Conservation (phyloP, 2,329 filamentous ascomycete species). For the Fusarium tricinctum region DNA sequence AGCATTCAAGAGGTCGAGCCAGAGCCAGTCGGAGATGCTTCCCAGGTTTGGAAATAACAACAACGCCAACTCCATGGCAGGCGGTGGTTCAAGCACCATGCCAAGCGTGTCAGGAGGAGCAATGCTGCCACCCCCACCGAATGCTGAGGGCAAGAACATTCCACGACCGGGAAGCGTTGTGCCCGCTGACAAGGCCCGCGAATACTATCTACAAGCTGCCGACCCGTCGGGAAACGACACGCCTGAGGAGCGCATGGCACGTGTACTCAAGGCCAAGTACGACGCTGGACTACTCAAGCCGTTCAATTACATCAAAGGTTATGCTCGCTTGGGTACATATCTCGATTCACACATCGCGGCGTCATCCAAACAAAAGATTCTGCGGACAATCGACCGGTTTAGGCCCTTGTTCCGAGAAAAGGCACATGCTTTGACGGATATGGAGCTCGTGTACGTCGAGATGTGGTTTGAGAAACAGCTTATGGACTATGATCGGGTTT, state of each 20-base stretch:
- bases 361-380: slow-evolving; percentile 88
- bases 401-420: slow-evolving; percentile 96
- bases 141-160: slow-evolving; percentile 65
- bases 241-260: slow-evolving; percentile 95
- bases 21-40: slow-evolving; percentile 63
- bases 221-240: slow-evolving; percentile 89
- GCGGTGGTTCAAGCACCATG: slow-evolving; percentile 42
- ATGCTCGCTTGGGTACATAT: slow-evolving; percentile 88
- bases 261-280: slow-evolving; percentile 93
- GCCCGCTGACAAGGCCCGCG: slow-evolving; percentile 80
- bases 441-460: slow-evolving; percentile 94
- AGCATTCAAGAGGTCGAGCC: slow-evolving; percentile 58
- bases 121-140: slow-evolving; percentile 65
- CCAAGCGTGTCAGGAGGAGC: slow-evolving; percentile 52
- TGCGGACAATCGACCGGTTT: slow-evolving; percentile 92
- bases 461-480: slow-evolving; percentile 99
- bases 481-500: slow-evolving; percentile 98
- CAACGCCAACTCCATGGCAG: slow-evolving; percentile 40
- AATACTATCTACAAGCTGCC: slow-evolving; percentile 97
- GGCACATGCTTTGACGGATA: slow-evolving; percentile 91
- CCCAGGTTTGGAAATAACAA: slow-evolving; percentile 63
- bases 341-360: slow-evolving; percentile 90
- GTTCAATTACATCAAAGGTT: slow-evolving; percentile 99
- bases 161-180: slow-evolving; percentile 72
- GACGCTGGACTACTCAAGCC: slow-evolving; percentile 94